phyloP scores from a whole-genome alignment of 2,329 filamentous ascomycete species.

The Lojkania enalia region DNA sequence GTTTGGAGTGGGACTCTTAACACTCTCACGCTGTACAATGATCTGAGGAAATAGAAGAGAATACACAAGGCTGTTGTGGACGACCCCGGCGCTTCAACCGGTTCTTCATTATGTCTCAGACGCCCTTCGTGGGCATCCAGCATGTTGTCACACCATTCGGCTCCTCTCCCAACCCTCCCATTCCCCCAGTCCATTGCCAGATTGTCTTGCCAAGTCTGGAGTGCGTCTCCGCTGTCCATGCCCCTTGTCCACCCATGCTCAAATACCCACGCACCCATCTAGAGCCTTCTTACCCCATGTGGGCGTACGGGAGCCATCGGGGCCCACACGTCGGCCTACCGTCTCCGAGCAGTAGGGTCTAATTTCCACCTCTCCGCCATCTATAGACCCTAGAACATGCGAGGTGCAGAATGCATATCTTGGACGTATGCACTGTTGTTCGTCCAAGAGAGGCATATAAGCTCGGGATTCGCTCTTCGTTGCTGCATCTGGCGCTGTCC shows the following conservation, averaged over 20 bases:
- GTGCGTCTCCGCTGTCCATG: slow-evolving; percentile 30
- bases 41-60: background rate
- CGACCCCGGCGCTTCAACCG: no score
- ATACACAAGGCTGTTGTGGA: background rate
- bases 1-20: no score
- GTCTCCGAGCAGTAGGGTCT: background rate
- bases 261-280: slow-evolving; percentile 5
- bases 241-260: slow-evolving; percentile 19
- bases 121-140: background rate
- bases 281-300: background rate
- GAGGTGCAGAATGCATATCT: no score
- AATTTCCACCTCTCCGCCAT: background rate
- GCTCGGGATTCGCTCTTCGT: no score
- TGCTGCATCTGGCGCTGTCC: no score
- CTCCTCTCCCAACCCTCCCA: slow-evolving; percentile 13
- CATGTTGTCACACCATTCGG: slow-evolving; percentile 9
- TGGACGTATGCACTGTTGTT: no score
- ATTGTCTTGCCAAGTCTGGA: slow-evolving; percentile 29
- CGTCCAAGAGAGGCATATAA: no score
- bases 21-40: no score
- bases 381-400: background rate
- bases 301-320: background rate
- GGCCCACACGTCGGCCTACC: slow-evolving; percentile 6
- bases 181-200: background rate
- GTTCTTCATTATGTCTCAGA: background rate